Evolutionary conservation across 352 stramenopile genomes (phyloP).

Genomic region (Vaucheria bursata): DNA sequence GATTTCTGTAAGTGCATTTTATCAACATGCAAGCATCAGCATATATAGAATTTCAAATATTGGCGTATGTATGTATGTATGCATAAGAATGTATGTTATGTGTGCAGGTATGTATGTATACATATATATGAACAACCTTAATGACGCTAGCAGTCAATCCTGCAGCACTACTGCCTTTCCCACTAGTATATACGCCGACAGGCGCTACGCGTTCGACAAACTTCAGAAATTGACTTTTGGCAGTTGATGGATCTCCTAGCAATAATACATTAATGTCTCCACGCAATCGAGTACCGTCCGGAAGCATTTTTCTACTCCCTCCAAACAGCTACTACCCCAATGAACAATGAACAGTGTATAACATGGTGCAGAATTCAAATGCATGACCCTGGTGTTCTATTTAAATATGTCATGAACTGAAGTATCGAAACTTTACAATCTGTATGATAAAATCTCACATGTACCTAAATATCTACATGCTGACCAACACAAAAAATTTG

Average conservation of each 20-base stretch:
- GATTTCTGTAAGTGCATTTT: no score
- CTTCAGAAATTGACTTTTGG: constrained; percentile 51
- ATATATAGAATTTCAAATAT: no score
- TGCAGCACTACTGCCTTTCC: constrained; percentile 82
- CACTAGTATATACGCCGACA: constrained; percentile 70
- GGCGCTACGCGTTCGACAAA: constrained; percentile 78
- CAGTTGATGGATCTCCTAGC: constrained; percentile 91
- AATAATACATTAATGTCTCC: constrained; percentile 98
- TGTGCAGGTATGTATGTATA: no score
- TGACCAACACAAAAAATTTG: no score
- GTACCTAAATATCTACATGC: no score
- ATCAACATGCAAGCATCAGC: no score
- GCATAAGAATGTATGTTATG: no score
- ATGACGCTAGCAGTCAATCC: constrained; percentile 73
- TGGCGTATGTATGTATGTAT: no score
- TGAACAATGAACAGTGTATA: neutral
- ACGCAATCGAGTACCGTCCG: constrained; percentile 88
- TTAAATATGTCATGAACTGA: no score
- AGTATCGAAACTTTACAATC: no score
- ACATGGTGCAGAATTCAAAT: neutral
- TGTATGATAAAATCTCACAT: no score
- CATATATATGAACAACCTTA: no score
- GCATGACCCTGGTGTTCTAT: neutral
- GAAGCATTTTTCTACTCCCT: constrained; percentile 52
- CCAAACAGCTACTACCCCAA: neutral